A percentile compares a stretch with the other conserved stretches of the same genome.
phyloP scores from a whole-genome alignment of 805 yeast genomes.

The Suhomyces sp. region DNA sequence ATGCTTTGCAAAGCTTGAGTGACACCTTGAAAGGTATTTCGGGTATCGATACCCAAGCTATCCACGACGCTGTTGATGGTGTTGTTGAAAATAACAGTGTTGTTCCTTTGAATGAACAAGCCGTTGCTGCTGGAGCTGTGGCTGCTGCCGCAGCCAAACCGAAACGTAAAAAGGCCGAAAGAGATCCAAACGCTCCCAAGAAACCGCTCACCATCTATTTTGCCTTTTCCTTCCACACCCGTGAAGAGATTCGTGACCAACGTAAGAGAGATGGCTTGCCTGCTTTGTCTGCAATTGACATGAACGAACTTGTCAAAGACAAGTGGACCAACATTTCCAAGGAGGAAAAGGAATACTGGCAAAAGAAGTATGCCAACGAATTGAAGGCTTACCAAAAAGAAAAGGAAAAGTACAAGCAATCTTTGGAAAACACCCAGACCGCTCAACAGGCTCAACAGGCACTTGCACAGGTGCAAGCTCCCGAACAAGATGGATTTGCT shows the following conservation, averaged over 20 bases:
- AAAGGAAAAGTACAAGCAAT: constrained; percentile 33
- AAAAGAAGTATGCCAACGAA: constrained; percentile 51
- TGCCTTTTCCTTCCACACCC: constrained; percentile 66
- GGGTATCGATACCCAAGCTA: constrained; percentile 17
- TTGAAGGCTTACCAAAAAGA: constrained; percentile 33
- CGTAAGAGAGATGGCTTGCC: constrained; percentile 56
- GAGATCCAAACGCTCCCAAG: constrained; percentile 93
- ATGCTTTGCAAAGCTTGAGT: constrained; percentile 31
- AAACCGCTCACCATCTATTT: constrained; percentile 89
- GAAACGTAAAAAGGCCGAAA: constrained; percentile 50
- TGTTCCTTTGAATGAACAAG: constrained; percentile 13
- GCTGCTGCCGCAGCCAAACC: constrained; percentile 30
- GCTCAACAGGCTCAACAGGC: constrained; percentile 4
- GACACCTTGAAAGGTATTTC: constrained; percentile 40
- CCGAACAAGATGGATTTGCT: not conserved
- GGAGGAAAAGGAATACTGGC: constrained; percentile 67
- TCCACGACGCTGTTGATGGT: constrained; percentile 7
- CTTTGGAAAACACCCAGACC: constrained; percentile 19
- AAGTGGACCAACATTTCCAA: constrained; percentile 72
- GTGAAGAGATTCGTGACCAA: constrained; percentile 69
- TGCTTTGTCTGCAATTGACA: constrained; percentile 68
- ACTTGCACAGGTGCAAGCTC: constrained; percentile 1
- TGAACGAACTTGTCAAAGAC: constrained; percentile 74
- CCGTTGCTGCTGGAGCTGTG: constrained; percentile 8
- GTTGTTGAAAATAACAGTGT: constrained; percentile 13